Percentiles rank a stretch among this genome's conserved stretches.
Evolutionary conservation across 2,329 filamentous ascomycete species (phyloP).

Genomic region (Diaporthe humulicola): DNA sequence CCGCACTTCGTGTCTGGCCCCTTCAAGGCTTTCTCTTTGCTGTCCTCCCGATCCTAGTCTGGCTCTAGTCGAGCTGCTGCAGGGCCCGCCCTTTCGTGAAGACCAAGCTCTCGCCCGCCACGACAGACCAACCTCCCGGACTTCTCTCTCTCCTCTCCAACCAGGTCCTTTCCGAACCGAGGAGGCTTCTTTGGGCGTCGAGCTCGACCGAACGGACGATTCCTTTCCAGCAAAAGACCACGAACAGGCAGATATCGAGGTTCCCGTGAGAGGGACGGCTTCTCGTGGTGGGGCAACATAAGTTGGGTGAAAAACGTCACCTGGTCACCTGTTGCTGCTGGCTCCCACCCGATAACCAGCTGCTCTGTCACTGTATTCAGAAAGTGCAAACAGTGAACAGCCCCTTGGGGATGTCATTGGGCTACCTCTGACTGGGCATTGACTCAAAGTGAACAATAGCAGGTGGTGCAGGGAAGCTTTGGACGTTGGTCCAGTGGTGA

Average conservation of each 20-base stretch:
- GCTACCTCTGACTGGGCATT: slow-evolving; percentile 35
- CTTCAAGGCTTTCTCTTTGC: background rate
- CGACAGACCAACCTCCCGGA: slow-evolving; percentile 1
- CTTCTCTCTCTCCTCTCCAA: background rate
- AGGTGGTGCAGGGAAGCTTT: background rate
- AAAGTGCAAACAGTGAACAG: slow-evolving; percentile 24
- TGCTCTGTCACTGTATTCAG: slow-evolving; percentile 10
- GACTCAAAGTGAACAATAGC: slow-evolving; percentile 37
- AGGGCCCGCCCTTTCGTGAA: background rate
- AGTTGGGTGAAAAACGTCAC: slow-evolving; percentile 1
- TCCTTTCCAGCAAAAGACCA: background rate
- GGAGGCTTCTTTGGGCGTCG: background rate
- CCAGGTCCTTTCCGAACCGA: background rate
- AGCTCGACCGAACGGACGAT: background rate
- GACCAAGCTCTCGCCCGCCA: slow-evolving; percentile 7
- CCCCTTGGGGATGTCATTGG: slow-evolving; percentile 10
- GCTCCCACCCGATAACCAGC: slow-evolving; percentile 3
- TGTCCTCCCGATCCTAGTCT: slow-evolving; percentile 4
- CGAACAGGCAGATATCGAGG: background rate
- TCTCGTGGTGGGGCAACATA: slow-evolving; percentile 17
- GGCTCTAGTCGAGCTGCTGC: slow-evolving; percentile 31
- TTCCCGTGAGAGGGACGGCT: background rate
- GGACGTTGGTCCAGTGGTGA: background rate
- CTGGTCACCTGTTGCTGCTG: slow-evolving; percentile 2
- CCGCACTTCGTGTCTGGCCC: slow-evolving; percentile 6